Evolutionary conservation across 2,329 filamentous ascomycete species (phyloP).

Genomic region (Neopestalotiopsis sp.): DNA sequence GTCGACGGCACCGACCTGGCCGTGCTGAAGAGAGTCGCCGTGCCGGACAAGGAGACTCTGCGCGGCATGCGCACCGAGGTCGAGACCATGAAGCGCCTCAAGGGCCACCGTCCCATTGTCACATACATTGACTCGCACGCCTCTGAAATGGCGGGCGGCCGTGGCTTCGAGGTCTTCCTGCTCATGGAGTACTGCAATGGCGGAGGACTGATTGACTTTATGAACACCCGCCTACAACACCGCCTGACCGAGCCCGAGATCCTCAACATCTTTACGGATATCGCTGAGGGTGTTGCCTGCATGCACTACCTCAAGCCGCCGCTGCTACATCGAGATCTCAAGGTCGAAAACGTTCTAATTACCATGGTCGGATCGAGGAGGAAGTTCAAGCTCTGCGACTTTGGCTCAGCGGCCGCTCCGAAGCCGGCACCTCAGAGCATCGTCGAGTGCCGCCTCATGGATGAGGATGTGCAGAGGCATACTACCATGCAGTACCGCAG

Average conservation of each 20-base stretch:
- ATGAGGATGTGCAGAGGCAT: conserved; percentile 96
- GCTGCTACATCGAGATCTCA: conserved; percentile 90
- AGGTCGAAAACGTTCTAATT: conserved; percentile 98
- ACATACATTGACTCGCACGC: conserved; percentile 99
- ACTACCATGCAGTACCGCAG: conserved; percentile 97
- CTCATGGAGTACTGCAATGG: conserved; percentile 98
- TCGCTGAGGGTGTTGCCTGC: conserved; percentile 93
- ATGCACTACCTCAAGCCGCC: conserved; percentile 99
- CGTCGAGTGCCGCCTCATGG: conserved; percentile 87
- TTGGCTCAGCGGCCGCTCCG: conserved; percentile 88
- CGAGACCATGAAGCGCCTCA: conserved; percentile 99
- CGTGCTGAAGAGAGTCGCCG: conserved; percentile 92
- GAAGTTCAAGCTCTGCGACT: conserved; percentile 96
- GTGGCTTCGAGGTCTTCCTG: conserved; percentile 95
- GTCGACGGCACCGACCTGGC: conserved; percentile 80
- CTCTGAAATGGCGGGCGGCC: conserved; percentile 86
- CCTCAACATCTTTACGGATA: conserved; percentile 93
- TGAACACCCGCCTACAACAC: conserved; percentile 98
- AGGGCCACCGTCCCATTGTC: conserved; percentile 94
- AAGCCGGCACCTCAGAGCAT: conserved; percentile 84
- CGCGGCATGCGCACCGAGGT: conserved; percentile 98
- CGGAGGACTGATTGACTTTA: conserved; percentile 96
- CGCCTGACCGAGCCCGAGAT: conserved; percentile 97
- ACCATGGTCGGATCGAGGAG: conserved; percentile 68
- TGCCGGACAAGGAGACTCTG: conserved; percentile 93